A percentile compares a stretch with the other conserved stretches of the same genome.
These are phyloP conservation scores for Fraxinus nigra DNA, from an alignment of 305 asterid genomes.

Conservation along the genomic window DNA sequence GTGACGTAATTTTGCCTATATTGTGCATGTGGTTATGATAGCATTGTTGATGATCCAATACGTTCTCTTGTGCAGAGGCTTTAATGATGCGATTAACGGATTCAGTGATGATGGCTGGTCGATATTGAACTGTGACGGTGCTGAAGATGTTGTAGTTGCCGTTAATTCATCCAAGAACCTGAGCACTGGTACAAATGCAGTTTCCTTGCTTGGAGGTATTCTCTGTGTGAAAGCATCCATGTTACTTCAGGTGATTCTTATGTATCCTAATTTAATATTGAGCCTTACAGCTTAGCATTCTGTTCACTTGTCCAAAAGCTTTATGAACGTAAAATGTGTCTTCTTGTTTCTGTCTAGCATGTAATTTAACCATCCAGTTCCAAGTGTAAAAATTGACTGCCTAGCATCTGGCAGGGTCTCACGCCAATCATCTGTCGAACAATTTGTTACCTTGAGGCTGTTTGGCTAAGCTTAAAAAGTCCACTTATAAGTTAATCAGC, in stretches of 20 bases:
- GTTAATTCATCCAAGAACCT: conserved; percentile 55
- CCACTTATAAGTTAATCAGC: neutral
- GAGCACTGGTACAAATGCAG: conserved; percentile 36
- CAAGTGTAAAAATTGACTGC: neutral
- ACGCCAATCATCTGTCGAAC: neutral
- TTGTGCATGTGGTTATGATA: neutral
- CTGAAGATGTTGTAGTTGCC: conserved; percentile 79
- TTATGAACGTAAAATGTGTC: neutral
- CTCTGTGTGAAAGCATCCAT: conserved; percentile 94
- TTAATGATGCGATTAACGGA: conserved; percentile 83
- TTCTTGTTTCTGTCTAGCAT: neutral
- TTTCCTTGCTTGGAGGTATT: conserved; percentile 62
- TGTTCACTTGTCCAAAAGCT: neutral
- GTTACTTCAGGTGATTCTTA: conserved; percentile 68
- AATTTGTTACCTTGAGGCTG: neutral
- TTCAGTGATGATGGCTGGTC: conserved; percentile 92
- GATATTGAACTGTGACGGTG: conserved; percentile 58
- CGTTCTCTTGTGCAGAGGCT: conserved; percentile 56
- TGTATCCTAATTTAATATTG: neutral
- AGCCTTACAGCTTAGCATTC: neutral
- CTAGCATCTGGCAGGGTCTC: neutral
- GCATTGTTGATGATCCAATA: conserved; percentile 3
- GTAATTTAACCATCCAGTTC: neutral
- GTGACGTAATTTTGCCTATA: neutral
- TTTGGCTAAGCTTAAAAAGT: neutral